Evolutionary conservation across 192 early-diverging fungal genomes (phyloP).

Genomic region (Paraglomus brasilianum): DNA sequence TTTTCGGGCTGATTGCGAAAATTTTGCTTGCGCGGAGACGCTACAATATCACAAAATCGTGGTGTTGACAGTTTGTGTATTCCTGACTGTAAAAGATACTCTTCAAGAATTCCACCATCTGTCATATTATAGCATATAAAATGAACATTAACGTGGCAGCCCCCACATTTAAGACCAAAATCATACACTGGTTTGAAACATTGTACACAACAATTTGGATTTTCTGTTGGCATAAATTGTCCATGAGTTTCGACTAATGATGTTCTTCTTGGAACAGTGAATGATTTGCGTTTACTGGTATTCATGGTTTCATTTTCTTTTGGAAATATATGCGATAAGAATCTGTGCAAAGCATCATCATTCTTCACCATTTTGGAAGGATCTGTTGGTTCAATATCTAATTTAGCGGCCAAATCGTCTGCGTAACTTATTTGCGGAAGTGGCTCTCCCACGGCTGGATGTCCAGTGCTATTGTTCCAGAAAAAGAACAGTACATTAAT

Average conservation of each 20-base stretch:
- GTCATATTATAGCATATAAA: slow-evolving; percentile 48
- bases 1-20: slow-evolving; percentile 12
- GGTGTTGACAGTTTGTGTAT: slow-evolving; percentile 46
- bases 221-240: slow-evolving; percentile 25
- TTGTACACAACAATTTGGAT: slow-evolving; percentile 30
- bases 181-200: slow-evolving; percentile 45
- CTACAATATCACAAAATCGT: slow-evolving; percentile 41
- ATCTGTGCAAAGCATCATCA: slow-evolving; percentile 13
- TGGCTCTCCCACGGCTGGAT: slow-evolving; percentile 44
- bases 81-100: slow-evolving; percentile 40
- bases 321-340: slow-evolving; percentile 47
- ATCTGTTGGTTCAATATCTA: slow-evolving; percentile 8
- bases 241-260: slow-evolving; percentile 14
- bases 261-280: not conserved
- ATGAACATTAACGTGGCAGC: slow-evolving; percentile 51
- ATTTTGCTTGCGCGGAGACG: slow-evolving; percentile 25
- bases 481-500: slow-evolving; percentile 46
- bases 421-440: slow-evolving; percentile 35
- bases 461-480: slow-evolving; percentile 44
- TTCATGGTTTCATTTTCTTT: not conserved
- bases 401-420: slow-evolving; percentile 29
- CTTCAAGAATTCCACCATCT: slow-evolving; percentile 31
- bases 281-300: not conserved
- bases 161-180: slow-evolving; percentile 53
- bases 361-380: not conserved